A percentile compares a stretch with the other conserved stretches of the same genome.
phyloP scores from a whole-genome alignment of 2,329 filamentous ascomycete species.

The Mycogone perniciosa region DNA sequence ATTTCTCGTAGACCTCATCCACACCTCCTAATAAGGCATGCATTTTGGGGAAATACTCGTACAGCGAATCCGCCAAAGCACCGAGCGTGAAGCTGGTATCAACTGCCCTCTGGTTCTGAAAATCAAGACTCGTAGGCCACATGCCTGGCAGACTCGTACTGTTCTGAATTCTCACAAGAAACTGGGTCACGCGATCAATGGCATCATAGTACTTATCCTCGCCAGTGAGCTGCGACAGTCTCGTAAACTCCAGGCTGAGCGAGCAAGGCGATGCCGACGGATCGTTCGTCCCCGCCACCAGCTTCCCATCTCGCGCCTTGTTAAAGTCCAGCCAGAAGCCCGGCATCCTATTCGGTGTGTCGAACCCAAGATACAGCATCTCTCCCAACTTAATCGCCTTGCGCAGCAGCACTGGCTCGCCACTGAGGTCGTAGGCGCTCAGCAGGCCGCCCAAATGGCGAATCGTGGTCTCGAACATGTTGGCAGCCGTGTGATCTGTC shows the following conservation, averaged over 20 bases:
- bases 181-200: conserved; percentile 63
- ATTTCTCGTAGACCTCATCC: conserved; percentile 51
- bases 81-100: conserved; percentile 44
- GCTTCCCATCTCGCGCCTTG: conserved; percentile 35
- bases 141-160: conserved; percentile 66
- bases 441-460: conserved; percentile 47
- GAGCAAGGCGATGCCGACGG: conserved; percentile 51
- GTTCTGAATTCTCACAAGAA: conserved; percentile 63
- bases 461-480: conserved; percentile 50
- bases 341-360: conserved; percentile 48
- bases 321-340: conserved; percentile 41
- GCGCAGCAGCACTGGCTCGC: conserved; percentile 37
- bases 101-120: conserved; percentile 46
- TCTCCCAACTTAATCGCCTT: conserved; percentile 48
- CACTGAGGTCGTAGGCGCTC: conserved; percentile 44
- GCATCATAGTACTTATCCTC: conserved; percentile 72
- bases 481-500: conserved; percentile 37
- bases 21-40: conserved; percentile 60
- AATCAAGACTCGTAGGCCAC: conserved; percentile 64
- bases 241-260: conserved; percentile 67
- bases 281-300: conserved; percentile 45
- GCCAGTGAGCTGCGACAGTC: conserved; percentile 65
- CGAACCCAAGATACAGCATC: conserved; percentile 49
- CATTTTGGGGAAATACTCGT: conserved; percentile 58
- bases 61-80: conserved; percentile 50